A percentile compares a stretch with the other conserved stretches of the same genome.
Conservation (phyloP, 441 rosid genomes). For the Erodium trifolium region DNA sequence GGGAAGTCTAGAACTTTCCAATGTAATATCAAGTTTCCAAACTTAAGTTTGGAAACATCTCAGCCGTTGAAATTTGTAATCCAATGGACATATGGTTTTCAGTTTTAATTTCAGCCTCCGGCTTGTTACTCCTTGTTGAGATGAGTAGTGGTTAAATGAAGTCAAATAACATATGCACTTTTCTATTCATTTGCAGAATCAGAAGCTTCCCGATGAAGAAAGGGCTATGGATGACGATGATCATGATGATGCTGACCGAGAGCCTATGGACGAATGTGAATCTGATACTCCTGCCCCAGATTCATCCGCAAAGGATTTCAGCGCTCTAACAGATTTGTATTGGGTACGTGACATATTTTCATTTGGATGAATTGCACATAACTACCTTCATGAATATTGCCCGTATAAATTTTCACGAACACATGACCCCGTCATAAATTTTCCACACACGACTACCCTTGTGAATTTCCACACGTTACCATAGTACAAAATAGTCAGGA, state of each 20-base stretch:
- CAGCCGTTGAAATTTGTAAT: too few relatives aligned
- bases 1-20: too few relatives aligned
- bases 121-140: slow-evolving; percentile 13
- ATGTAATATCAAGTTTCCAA: too few relatives aligned
- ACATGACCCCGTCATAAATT: too few relatives aligned
- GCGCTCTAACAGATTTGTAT: slow-evolving; percentile 61
- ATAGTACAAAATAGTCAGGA: too few relatives aligned
- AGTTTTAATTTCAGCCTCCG: background rate
- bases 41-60: too few relatives aligned
- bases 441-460: too few relatives aligned
- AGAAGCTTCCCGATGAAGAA: slow-evolving; percentile 36
- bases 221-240: slow-evolving; percentile 18
- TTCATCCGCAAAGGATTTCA: slow-evolving; percentile 42
- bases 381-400: background rate
- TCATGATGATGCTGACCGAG: slow-evolving; percentile 28
- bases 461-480: too few relatives aligned
- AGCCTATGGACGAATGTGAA: slow-evolving; percentile 39
- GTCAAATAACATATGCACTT: slow-evolving; percentile 14
- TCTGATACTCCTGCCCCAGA: slow-evolving; percentile 32
- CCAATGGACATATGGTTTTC: too few relatives aligned
- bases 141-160: slow-evolving; percentile 5
- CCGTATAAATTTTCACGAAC: too few relatives aligned
- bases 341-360: slow-evolving; percentile 45
- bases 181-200: slow-evolving; percentile 14
- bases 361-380: background rate